phyloP scores from a whole-genome alignment of 352 stramenopile species.

The Phytophthora idaei region DNA sequence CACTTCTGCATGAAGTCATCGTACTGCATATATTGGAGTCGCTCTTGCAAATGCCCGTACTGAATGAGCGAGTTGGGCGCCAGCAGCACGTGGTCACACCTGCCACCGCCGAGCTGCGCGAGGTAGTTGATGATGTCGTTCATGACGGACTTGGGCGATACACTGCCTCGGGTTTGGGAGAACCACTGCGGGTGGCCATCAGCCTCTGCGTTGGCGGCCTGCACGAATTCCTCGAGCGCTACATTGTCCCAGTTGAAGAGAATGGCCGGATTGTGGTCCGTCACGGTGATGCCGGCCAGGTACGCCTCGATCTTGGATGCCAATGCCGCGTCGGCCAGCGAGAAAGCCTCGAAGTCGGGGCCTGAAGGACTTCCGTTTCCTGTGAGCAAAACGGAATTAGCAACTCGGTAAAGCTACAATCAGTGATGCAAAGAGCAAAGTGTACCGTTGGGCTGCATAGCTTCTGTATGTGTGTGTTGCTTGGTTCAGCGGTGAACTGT shows the following conservation, averaged over 20 bases:
- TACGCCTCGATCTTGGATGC: conserved; percentile 43
- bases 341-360: conserved; percentile 29
- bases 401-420: not conserved
- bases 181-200: conserved; percentile 44
- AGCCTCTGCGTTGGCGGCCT: conserved; percentile 35
- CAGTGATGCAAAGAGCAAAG: not conserved
- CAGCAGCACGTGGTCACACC: conserved; percentile 42
- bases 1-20: conserved; percentile 52
- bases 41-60: conserved; percentile 49
- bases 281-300: conserved; percentile 36
- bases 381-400: conserved; percentile 20
- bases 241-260: conserved; percentile 45
- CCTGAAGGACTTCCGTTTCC: conserved; percentile 33
- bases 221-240: conserved; percentile 44
- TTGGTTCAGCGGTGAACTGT: conserved; percentile 2
- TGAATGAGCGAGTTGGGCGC: conserved; percentile 54
- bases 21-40: conserved; percentile 55
- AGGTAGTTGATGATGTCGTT: conserved; percentile 46
- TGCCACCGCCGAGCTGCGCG: conserved; percentile 43
- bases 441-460: conserved; percentile 44
- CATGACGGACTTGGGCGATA: conserved; percentile 42
- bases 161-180: conserved; percentile 38
- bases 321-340: conserved; percentile 31
- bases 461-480: conserved; percentile 11
- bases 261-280: conserved; percentile 48